Base-by-base conservation (phyloP, 306 rosid species). In the Prunus campanulata region DNA sequence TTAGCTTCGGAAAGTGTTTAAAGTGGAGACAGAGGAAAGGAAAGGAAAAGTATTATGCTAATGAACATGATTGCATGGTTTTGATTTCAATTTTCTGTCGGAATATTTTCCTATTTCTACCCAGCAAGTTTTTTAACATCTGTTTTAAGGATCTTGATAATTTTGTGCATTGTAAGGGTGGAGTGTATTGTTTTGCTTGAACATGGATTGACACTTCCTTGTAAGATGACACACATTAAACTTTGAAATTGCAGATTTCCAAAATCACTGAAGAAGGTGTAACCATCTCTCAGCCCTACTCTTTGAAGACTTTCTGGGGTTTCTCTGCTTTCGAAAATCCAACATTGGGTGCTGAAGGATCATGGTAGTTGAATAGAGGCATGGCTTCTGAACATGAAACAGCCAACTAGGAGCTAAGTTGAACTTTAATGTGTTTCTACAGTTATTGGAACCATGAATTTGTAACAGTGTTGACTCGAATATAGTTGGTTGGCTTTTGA, bases 261-360 rank as follows among this genome's bases (percentile, higher is more conserved):
- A 93, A 88, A 75, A 85, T 93, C 71, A 91, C 96, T 9, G 96
- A 89, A 61, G 95, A 86, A 81, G 94, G 95, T 19, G 84, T 86
- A 9, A 86, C 94, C 42, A 66, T 86, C 78, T 91, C 85, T 68
- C 85, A 84, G 65, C 95, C 96, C 5, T 93, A 85, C 86, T 78
- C 96, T 3, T 74, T 93, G 90, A 93, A 88, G 86, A 93, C 96
- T 32, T 91, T 88, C 88, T 91, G 98, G 98, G 93, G 89, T 60
- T 89, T 82, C 82, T 71, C 91, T 29, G 91, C 98, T 51, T 93
- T 93, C 77, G 74, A 83, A 81, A 93, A 93, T 81, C 98, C 91
- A 25, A 90, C 96, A 7, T 78, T 70, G 35, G 98, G 91, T 42
- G 96, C 96, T 13, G 97, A 90, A 83, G 97, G 97, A 25, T 90